Evolutionary conservation across 495 filamentous ascomycete genomes (phyloP).

Genomic region (Friedmanniomyces simplex): DNA sequence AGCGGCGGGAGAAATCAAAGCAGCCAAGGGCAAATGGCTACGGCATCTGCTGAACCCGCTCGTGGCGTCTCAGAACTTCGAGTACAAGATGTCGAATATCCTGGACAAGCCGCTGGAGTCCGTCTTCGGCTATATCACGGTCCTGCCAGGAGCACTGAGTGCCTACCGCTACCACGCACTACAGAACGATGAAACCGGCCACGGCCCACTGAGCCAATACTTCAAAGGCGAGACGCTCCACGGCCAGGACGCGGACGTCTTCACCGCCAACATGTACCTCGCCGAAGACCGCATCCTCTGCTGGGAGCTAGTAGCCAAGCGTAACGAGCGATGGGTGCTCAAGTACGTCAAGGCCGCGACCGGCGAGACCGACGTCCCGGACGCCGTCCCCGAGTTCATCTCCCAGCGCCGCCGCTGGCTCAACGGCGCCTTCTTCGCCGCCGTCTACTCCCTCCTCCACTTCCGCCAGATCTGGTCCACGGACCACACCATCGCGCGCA

Average conservation of each 20-base stretch:
- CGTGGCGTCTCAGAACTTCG: constrained; percentile 95
- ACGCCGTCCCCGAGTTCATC: constrained; percentile 83
- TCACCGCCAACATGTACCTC: constrained; percentile 98
- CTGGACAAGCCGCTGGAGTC: constrained; percentile 94
- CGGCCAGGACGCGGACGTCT: constrained; percentile 94
- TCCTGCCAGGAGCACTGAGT: constrained; percentile 85
- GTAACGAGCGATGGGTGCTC: constrained; percentile 89
- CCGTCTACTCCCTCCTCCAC: constrained; percentile 94
- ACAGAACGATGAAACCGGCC: constrained; percentile 91
- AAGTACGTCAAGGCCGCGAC: constrained; percentile 94
- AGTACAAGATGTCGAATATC: constrained; percentile 99
- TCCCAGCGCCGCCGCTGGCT: constrained; percentile 93
- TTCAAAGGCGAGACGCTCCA: constrained; percentile 98
- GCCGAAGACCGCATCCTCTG: constrained; percentile 98
- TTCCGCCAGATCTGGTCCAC: constrained; percentile 88
- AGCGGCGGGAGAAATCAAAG: constrained; percentile 94
- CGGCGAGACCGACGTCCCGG: constrained; percentile 95
- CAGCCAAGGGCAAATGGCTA: constrained; percentile 57
- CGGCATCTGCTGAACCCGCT: constrained; percentile 83
- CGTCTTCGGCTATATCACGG: constrained; percentile 97
- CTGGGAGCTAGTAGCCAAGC: constrained; percentile 96
- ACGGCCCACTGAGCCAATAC: constrained; percentile 93
- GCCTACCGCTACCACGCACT: constrained; percentile 95
- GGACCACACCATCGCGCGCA: constrained; percentile 80
- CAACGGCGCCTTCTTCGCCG: constrained; percentile 97